phyloP scores from a whole-genome alignment of 306 rosid species.

The Prunus campanulata region DNA sequence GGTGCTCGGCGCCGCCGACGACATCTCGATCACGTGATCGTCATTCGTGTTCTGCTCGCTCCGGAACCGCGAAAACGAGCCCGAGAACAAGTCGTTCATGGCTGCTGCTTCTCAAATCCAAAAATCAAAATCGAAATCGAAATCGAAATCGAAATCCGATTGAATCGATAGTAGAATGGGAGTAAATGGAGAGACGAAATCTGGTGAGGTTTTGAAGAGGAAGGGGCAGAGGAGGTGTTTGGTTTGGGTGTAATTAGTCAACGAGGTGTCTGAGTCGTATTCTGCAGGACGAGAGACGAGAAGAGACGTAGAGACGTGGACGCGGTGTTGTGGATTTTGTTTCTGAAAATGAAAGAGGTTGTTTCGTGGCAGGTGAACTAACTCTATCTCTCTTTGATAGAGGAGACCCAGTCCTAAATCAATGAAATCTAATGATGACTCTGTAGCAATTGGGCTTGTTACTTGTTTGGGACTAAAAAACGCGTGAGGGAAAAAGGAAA shows the following conservation, averaged over 20 bases:
- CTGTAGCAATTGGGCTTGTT: no score
- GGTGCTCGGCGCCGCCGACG: background rate
- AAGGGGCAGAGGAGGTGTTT: background rate
- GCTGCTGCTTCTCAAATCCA: background rate
- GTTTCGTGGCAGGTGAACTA: background rate
- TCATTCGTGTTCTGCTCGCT: constrained; percentile 43
- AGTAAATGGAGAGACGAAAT: constrained; percentile 7
- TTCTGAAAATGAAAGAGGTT: background rate
- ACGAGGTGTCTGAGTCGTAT: background rate
- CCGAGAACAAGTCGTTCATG: constrained; percentile 80
- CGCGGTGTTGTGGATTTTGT: background rate
- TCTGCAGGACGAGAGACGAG: background rate
- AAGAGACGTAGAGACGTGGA: background rate
- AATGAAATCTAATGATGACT: no score
- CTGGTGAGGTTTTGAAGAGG: constrained; percentile 11
- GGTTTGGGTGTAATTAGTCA: background rate
- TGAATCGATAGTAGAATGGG: background rate
- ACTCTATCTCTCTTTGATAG: background rate
- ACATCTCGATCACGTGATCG: constrained; percentile 72
- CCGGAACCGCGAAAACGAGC: constrained; percentile 75
- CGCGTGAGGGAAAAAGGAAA: background rate
- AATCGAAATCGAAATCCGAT: background rate
- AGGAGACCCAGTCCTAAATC: background rate
- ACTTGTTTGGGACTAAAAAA: no score
- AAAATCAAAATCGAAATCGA: background rate